phyloP scores from a whole-genome alignment of 495 filamentous ascomycete genomes.

The Venustampulla echinocandica region DNA sequence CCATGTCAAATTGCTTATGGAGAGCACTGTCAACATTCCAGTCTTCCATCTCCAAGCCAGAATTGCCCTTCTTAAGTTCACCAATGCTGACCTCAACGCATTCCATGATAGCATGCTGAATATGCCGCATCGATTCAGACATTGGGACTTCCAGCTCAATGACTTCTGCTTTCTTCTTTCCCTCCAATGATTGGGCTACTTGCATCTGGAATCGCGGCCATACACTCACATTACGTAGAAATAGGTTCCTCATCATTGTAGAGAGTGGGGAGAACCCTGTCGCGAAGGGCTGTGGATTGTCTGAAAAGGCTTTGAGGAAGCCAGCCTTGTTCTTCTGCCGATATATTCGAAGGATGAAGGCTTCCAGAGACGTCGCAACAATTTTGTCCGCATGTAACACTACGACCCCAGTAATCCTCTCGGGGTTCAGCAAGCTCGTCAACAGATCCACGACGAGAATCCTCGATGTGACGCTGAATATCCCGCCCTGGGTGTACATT shows the following conservation, averaged over 20 bases:
- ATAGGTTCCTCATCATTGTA: conserved; percentile 88
- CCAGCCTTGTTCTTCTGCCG: conserved; percentile 86
- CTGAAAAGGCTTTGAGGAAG: conserved; percentile 94
- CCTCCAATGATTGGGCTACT: conserved; percentile 81
- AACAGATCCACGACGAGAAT: conserved; percentile 91
- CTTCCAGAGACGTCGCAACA: conserved; percentile 81
- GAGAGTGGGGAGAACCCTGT: conserved; percentile 81
- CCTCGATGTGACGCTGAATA: conserved; percentile 92
- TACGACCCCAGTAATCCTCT: conserved; percentile 80
- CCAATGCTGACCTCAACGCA: conserved; percentile 91
- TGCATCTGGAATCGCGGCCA: conserved; percentile 95
- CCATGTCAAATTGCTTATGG: conserved; percentile 83
- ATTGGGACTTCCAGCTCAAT: conserved; percentile 96
- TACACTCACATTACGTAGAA: conserved; percentile 76
- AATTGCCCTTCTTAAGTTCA: conserved; percentile 83
- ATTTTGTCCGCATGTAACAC: conserved; percentile 85
- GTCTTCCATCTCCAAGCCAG: conserved; percentile 88
- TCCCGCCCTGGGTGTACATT: conserved; percentile 79
- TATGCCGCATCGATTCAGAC: conserved; percentile 86
- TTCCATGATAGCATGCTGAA: conserved; percentile 90
- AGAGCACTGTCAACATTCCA: conserved; percentile 96
- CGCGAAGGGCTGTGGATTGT: conserved; percentile 87
- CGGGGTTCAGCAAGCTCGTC: conserved; percentile 71
- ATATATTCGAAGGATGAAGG: conserved; percentile 90
- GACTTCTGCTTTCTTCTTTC: conserved; percentile 89